Percentiles rank a stretch among this genome's conserved stretches.
These are phyloP conservation scores for Fusarium beomiforme DNA, from an alignment of 2,329 filamentous ascomycete species.

Conservation along the genomic window DNA sequence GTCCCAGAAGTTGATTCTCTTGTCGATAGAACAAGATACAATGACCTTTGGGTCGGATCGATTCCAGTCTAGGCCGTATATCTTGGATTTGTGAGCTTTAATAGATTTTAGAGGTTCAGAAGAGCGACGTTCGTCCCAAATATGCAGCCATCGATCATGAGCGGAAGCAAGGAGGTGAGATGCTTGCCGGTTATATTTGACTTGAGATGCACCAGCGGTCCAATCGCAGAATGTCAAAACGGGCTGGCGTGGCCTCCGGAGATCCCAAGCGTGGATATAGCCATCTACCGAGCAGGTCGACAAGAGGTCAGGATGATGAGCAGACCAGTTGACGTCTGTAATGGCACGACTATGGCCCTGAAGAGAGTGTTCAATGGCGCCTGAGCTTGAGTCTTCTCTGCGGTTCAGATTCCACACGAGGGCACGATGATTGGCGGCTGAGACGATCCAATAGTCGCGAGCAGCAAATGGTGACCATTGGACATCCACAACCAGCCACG, in stretches of 20 bases:
- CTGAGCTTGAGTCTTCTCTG: constrained; percentile 74
- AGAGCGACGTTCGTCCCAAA: constrained; percentile 89
- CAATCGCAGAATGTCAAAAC: constrained; percentile 89
- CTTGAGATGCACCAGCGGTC: constrained; percentile 92
- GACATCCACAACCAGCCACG: constrained; percentile 96
- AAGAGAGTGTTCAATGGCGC: constrained; percentile 85
- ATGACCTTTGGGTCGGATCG: constrained; percentile 76
- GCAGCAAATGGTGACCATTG: constrained; percentile 96
- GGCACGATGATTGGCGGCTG: constrained; percentile 93
- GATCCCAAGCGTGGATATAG: constrained; percentile 92
- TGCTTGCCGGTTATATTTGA: constrained; percentile 92
- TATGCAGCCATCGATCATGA: constrained; percentile 85
- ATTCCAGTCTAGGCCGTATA: constrained; percentile 96
- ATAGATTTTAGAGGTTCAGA: constrained; percentile 84
- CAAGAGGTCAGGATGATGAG: constrained; percentile 87
- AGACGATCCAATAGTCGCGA: constrained; percentile 92
- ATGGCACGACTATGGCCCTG: constrained; percentile 87
- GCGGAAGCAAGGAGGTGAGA: constrained; percentile 89
- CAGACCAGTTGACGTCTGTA: constrained; percentile 96
- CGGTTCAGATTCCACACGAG: constrained; percentile 92
- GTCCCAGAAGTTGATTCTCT: constrained; percentile 94
- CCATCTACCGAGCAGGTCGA: constrained; percentile 94
- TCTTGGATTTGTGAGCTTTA: constrained; percentile 89
- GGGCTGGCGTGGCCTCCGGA: constrained; percentile 77
- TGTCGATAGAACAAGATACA: constrained; percentile 89